Base-by-base conservation (phyloP, 2,329 filamentous ascomycete species). In the Tolypocladium tundrense region DNA sequence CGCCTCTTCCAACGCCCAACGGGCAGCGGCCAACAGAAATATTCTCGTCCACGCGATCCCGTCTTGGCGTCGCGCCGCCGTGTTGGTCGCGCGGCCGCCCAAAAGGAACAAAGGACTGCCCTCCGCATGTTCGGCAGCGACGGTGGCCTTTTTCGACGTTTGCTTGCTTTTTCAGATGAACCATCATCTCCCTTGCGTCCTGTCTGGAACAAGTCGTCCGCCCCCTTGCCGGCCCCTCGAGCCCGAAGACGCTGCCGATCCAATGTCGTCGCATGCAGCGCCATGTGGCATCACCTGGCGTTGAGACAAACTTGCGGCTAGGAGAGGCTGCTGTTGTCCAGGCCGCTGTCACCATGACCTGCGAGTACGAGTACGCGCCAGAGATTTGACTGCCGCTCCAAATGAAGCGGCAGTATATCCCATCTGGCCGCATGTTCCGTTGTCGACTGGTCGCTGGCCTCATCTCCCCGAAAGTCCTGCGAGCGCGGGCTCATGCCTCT, bases 161-260 rank as follows among this genome's bases (percentile, higher is more conserved):
- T 45, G 27, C 31, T 51, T 52, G 48, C 48, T 52, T 52, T 52
- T 52, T 52, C 31, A 37, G 16, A 19, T 52, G 48, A 52, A 55
- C 53, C 39, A 55, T 55, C 53, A 55, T 55, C 53, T 57, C 57
- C 59, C 57, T 59, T 52, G 51, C 57, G 16, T 60, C 41, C 19
- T 54, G 42, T 24, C 39, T 59, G 9, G 43, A 50, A 27, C 54
- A 21, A 19, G 33, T 57, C 35, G 55, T 52, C 51, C 19, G 40
- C 57, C 48, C 54, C 57, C 35, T 57, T 42, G 33, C 33, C 39
- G 27, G 27, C 37, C 33, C 33, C 21, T 21, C 58, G 52, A 27
- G 13, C 24, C 13, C 52, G 33, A 43, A 9, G 6, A n/a, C 6
- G 41, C n/a, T 42, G 42, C 55, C 52, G 35, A 35, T 31, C 35